Evolutionary conservation across 345 rosid genomes (phyloP).

Genomic region (Stellera chamaejasme): DNA sequence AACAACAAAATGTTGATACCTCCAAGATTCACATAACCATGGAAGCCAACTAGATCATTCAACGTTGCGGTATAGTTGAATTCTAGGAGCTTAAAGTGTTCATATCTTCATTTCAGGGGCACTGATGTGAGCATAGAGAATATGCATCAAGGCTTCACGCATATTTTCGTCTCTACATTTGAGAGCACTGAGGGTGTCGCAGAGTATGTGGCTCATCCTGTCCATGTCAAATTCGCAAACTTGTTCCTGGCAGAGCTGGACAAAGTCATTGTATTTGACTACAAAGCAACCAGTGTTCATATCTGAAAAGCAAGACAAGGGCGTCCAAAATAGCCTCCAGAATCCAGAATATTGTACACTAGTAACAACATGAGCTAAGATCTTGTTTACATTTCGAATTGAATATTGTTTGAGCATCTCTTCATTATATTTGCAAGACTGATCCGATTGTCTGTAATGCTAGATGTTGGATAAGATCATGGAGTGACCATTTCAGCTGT

Average conservation of each 20-base stretch:
- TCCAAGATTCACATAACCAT: no score
- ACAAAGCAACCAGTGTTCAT: constrained; percentile 48
- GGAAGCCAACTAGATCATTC: no score
- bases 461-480: no score
- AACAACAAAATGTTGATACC: no score
- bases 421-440: neutral
- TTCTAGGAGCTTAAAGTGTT: neutral
- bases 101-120: constrained; percentile 39
- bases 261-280: constrained; percentile 56
- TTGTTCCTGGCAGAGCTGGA: constrained; percentile 38
- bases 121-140: constrained; percentile 74
- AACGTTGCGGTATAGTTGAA: no score
- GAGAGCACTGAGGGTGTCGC: constrained; percentile 64
- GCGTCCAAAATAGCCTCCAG: no score
- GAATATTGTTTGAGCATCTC: constrained; percentile 3
- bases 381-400: neutral
- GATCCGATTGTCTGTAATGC: neutral
- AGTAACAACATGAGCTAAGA: neutral
- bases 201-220: constrained; percentile 66
- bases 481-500: neutral
- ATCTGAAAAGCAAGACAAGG: constrained; percentile 13
- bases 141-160: constrained; percentile 77
- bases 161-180: constrained; percentile 63
- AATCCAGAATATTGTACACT: no score
- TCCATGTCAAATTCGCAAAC: constrained; percentile 53